Conservation (phyloP, 305 asterid species). For the Vinca major region DNA sequence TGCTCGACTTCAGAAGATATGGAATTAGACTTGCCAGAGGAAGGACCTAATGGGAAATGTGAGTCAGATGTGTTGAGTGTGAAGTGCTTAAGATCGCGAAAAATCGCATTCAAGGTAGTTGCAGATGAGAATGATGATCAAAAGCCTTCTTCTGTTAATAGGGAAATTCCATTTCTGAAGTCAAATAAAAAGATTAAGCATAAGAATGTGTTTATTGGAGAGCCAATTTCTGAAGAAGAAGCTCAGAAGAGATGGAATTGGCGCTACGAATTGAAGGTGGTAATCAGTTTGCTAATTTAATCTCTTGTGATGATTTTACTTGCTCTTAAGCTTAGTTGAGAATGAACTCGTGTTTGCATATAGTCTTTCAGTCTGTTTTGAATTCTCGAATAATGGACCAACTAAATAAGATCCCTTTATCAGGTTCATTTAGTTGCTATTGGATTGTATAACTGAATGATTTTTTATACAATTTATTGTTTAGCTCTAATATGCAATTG, state of each 20-base stretch:
- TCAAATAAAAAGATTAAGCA: conserved; percentile 12
- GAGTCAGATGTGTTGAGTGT: conserved; percentile 22
- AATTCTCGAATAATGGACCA: neutral
- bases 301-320: neutral
- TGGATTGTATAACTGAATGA: neutral
- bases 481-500: neutral
- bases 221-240: conserved; percentile 58
- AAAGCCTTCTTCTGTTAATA: conserved; percentile 10
- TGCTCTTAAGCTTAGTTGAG: neutral
- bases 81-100: conserved; percentile 42
- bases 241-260: conserved; percentile 68
- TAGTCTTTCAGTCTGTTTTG: neutral
- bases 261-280: conserved; percentile 85
- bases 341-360: neutral
- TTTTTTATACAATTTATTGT: neutral
- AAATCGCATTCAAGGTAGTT: conserved; percentile 18
- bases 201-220: conserved; percentile 43
- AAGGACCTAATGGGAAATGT: conserved; percentile 12
- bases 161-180: conserved; percentile 3
- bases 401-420: neutral
- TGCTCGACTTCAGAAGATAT: conserved; percentile 6
- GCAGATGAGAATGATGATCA: conserved; percentile 19
- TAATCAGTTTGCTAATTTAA: neutral
- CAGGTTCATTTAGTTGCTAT: neutral
- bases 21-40: conserved; percentile 10